Conservation (phyloP, 495 filamentous ascomycete species). For the Rhypophila decipiens region DNA sequence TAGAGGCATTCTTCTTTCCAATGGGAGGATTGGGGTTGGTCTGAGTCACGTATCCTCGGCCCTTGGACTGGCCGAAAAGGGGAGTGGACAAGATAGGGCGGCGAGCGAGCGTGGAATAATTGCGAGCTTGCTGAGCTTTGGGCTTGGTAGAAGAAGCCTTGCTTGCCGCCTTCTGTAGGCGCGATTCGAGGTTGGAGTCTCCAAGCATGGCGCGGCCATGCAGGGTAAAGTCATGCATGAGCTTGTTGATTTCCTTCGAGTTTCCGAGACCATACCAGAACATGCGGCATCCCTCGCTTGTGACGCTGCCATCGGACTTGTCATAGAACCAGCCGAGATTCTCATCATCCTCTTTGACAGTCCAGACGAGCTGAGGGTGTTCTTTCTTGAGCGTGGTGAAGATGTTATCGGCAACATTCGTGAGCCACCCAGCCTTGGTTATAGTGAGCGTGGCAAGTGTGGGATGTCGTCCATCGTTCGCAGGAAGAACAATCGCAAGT, state of each 20-base stretch:
- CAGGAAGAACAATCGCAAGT: constrained; percentile 83
- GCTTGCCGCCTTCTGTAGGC: constrained; percentile 70
- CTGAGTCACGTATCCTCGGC: constrained; percentile 55
- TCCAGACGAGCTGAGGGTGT: constrained; percentile 87
- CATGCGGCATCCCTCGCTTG: constrained; percentile 77
- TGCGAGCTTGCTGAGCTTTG: constrained; percentile 53
- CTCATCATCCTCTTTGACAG: constrained; percentile 94
- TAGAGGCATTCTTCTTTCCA: constrained; percentile 86
- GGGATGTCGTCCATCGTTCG: constrained; percentile 50
- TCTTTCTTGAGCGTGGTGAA: constrained; percentile 91
- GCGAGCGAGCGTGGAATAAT: constrained; percentile 54
- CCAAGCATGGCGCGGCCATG: constrained; percentile 86
- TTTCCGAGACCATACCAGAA: constrained; percentile 95
- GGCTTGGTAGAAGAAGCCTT: constrained; percentile 30
- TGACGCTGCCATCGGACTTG: constrained; percentile 89
- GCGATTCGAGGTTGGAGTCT: constrained; percentile 80
- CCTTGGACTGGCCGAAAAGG: constrained; percentile 21
- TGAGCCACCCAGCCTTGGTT: constrained; percentile 92
- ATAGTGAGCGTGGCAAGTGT: constrained; percentile 91
- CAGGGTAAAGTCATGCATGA: constrained; percentile 82
- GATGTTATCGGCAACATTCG: constrained; percentile 95
- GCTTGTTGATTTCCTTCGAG: constrained; percentile 74
- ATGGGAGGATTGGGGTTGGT: constrained; percentile 97
- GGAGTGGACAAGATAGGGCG: constrained; percentile 22
- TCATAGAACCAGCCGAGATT: constrained; percentile 99